These are phyloP conservation scores for Kurtzmaniella quercitrusa DNA, from an alignment of 1,139 yeast species.

Conservation along the genomic window DNA sequence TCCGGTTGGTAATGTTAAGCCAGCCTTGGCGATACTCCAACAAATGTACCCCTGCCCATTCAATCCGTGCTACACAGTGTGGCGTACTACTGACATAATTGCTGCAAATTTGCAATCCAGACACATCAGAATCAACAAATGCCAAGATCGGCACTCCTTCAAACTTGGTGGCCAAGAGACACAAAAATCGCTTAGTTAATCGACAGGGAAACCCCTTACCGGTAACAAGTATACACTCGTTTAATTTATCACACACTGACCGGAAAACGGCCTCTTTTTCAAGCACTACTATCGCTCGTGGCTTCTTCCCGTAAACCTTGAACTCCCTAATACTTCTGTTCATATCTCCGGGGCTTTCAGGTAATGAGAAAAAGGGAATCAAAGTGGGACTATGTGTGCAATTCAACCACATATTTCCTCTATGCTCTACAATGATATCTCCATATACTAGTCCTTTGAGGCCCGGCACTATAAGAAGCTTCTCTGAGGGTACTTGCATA, in stretches of 20 bases:
- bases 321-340: background rate
- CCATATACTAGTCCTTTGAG: slow-evolving; percentile 62
- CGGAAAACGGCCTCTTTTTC: slow-evolving; percentile 63
- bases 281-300: slow-evolving; percentile 41
- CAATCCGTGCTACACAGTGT: slow-evolving; percentile 7
- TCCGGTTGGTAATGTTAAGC: slow-evolving; percentile 29
- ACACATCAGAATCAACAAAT: slow-evolving; percentile 58
- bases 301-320: background rate
- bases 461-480: slow-evolving; percentile 49
- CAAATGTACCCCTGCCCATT: slow-evolving; percentile 27
- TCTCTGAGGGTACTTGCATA: slow-evolving; percentile 18
- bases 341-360: background rate
- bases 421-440: slow-evolving; percentile 16
- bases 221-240: slow-evolving; percentile 36
- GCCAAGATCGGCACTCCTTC: slow-evolving; percentile 37
- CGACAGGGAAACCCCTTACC: slow-evolving; percentile 67
- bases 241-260: slow-evolving; percentile 23
- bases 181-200: slow-evolving; percentile 23
- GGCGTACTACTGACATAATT: slow-evolving; percentile 21
- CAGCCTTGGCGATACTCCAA: slow-evolving; percentile 36
- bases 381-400: slow-evolving; percentile 6
- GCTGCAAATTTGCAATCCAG: slow-evolving; percentile 59
- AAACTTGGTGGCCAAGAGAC: slow-evolving; percentile 10
- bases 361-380: slow-evolving; percentile 15
- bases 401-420: background rate